Evolutionary conservation across 192 early-diverging fungal species (phyloP), one percentile per base, ranked within the genome.

Genomic region (Coemansia sp.): DNA sequence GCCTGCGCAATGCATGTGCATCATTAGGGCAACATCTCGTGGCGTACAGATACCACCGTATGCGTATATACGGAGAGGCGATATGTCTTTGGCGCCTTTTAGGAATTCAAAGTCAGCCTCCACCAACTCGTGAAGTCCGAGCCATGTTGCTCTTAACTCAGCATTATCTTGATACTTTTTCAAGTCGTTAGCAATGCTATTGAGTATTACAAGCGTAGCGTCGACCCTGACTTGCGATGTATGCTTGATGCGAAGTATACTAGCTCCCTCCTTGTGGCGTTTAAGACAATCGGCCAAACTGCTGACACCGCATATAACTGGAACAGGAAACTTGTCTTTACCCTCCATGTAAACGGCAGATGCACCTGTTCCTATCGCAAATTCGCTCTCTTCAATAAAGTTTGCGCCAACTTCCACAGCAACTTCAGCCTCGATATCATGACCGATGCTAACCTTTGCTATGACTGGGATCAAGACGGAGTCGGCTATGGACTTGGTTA

Each of bases 391-490:
- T 34, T 71, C 69, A 29, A 72, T 62, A n/a, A 45, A 15, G 32
- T 57, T 37, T n/a, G 64, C 62, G 3, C 45, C 37, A 11, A 44
- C 2, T 14, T 34, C 6, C 17, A 66, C 62, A 37, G 71, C 59
- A 2, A 51, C 58, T 14, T 92, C 91, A 23, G 97, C 97, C 79
- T 99, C 97, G 64, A 98, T 91, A 84, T 93, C 89, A 85, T 99
- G 97, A 64, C 97, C 97, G 63, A 97, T 94, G 64, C 94, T 90
- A 75, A 95, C 92, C 75, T 95, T 95, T 67, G 94, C 95, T 90
- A 99, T 95, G 58, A 98, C 96, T 23, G 97, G 97, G 80, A 99
- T 94, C 25, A 94, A 90, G 61, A 97, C 95, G 36, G 93, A 90
- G 36, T 76, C 89, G 75, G 90, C 91, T 74, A 98, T 97, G 66